Evolutionary conservation across 2,329 filamentous ascomycete genomes (phyloP).

Genomic region (Pseudogymnoascus sp.): DNA sequence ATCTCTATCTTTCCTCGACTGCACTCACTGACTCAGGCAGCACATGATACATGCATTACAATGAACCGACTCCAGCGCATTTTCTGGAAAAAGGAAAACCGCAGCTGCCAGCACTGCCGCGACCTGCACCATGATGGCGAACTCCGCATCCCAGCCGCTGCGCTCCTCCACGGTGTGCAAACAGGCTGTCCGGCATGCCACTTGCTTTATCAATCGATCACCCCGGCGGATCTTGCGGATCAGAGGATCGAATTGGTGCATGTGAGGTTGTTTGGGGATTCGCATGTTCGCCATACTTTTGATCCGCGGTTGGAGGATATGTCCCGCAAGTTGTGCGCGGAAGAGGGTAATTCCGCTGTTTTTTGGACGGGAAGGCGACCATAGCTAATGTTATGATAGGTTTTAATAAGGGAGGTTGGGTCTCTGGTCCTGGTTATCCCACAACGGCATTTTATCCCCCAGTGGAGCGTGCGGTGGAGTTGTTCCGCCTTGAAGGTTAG

Average conservation of each 20-base stretch:
- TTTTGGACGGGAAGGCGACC: not conserved
- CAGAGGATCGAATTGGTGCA: not conserved
- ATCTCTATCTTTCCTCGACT: not conserved
- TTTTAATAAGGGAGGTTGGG: not conserved
- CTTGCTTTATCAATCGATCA: not conserved
- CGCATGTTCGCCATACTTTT: constrained; percentile 1
- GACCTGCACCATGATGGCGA: not conserved
- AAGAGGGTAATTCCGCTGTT: not conserved
- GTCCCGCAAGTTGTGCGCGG: not conserved
- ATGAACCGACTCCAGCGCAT: not conserved
- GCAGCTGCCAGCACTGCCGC: not conserved
- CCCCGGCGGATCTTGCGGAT: not conserved
- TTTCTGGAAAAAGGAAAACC: not conserved
- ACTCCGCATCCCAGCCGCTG: not conserved
- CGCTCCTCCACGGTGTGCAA: not conserved
- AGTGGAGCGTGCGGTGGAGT: not conserved
- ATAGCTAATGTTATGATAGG: not conserved
- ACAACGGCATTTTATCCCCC: not conserved
- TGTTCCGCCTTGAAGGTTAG: not conserved
- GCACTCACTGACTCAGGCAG: not conserved
- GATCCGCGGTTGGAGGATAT: not conserved
- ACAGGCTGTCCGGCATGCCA: not conserved
- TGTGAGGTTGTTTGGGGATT: not conserved
- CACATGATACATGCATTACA: not conserved
- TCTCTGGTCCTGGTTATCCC: not conserved